A percentile compares a stretch with the other conserved stretches of the same genome.
Evolutionary conservation across 2,329 filamentous ascomycete species (phyloP).

Genomic region (Clarireedia monteithiana): DNA sequence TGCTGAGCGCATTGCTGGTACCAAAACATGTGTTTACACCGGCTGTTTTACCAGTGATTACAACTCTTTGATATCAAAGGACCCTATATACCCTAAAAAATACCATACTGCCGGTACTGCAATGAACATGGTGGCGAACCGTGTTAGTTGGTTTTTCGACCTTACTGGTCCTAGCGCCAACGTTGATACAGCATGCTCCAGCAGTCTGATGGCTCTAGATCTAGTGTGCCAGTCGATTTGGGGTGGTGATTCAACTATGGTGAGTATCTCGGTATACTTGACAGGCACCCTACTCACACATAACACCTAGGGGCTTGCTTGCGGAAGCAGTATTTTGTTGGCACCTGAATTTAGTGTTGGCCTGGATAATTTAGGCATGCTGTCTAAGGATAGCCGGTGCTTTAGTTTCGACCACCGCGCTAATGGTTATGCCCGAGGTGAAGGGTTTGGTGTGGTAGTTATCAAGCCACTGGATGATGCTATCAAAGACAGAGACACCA

Average conservation of each 20-base stretch:
- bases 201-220: conserved; percentile 31
- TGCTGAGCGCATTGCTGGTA: background rate
- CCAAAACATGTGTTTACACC: conserved; percentile 38
- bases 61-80: background rate
- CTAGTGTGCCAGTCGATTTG: conserved; percentile 31
- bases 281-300: too few relatives aligned
- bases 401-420: conserved; percentile 48
- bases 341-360: conserved; percentile 39
- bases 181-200: conserved; percentile 39
- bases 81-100: background rate
- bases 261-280: conserved; percentile 21
- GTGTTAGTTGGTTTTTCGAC: conserved; percentile 43
- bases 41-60: conserved; percentile 34
- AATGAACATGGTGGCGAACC: conserved; percentile 40
- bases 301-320: background rate
- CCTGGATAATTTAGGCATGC: conserved; percentile 27
- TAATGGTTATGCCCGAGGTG: conserved; percentile 56
- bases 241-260: conserved; percentile 35
- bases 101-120: conserved; percentile 23
- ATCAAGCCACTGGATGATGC: conserved; percentile 53
- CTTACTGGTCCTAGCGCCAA: conserved; percentile 34
- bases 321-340: background rate
- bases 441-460: conserved; percentile 50
- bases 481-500: conserved; percentile 27
- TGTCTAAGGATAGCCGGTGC: conserved; percentile 19